Base-by-base conservation (phyloP, 1,284 basidiomycete species). In the Vanrija sp. region DNA sequence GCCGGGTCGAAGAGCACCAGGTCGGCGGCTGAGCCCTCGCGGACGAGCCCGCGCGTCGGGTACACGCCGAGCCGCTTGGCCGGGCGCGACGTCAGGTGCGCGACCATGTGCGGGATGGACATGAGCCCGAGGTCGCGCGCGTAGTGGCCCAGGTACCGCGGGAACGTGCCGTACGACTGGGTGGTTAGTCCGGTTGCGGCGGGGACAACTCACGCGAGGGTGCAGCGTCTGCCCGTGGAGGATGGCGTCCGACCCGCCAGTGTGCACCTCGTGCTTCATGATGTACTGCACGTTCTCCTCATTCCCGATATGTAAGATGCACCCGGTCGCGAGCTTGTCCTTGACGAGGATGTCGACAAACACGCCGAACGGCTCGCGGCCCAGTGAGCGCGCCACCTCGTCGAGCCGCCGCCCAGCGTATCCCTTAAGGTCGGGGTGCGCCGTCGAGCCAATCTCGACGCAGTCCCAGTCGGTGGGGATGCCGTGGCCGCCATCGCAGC, bases 401-500 rank as follows among this genome's bases (percentile, higher is more conserved):
- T 56, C 49, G 24, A 74, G 51, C 2, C 58, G 59, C 20, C 56
- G 49, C 9, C 64, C 67, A 2, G 60, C 50, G 47, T 63, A 65
- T 18, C 42, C 24, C 12, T 41, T 41, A 9, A 71, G 52, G 18
- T 52, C 50, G 1, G 65, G 64, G 44, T 72, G 58, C 9, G 24
- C 37, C 4, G 61, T 64, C 0, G 68, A 64, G 53, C 65, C 55
- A 47, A 74, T 68, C 60, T 73, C 67, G 18, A 75, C 75, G 35
- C 56, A 61, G 6, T 59, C 58, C 69, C 70, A 75, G 54, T 75
- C 61, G 3, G 67, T 68, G 2, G 73, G 69, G 22, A 72, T 61
- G 2, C 72, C 72, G 61, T 75, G 72, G 0, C 72, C 72, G 23
- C 73, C 73, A 61, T 75, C 73, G 48, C 69, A 73, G 2, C 73